phyloP scores from a whole-genome alignment of 306 rosid species.

The Rubus parviflorus region DNA sequence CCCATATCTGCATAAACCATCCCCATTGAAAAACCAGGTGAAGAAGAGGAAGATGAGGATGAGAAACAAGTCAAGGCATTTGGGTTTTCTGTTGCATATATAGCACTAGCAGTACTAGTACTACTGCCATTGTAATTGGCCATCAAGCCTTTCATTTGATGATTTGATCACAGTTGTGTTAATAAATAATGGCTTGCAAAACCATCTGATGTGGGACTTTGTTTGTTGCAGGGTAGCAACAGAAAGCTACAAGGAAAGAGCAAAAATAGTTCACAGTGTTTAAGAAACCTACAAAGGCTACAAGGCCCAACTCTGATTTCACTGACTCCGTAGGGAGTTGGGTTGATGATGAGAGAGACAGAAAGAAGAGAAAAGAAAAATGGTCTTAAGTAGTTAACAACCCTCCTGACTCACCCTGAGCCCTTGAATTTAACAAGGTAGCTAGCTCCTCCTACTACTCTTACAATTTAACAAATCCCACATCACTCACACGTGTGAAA shows the following conservation, averaged over 20 bases:
- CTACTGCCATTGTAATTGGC: conserved; percentile 21
- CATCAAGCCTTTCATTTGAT: conserved; percentile 47
- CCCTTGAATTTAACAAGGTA: conserved; percentile 38
- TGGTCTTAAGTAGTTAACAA: conserved; percentile 49
- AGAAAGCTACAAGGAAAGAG: conserved; percentile 27
- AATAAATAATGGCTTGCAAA: conserved; percentile 17
- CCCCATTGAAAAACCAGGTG: conserved; percentile 41
- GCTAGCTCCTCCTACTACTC: conserved; percentile 19
- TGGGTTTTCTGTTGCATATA: conserved; percentile 35
- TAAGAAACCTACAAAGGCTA: conserved; percentile 30
- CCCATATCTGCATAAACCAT: conserved; percentile 64
- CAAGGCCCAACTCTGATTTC: conserved; percentile 19
- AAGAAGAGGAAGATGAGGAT: conserved; percentile 28
- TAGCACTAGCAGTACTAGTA: neutral
- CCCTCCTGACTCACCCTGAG: conserved; percentile 45
- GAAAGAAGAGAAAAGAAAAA: conserved; percentile 19
- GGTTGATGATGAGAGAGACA: neutral
- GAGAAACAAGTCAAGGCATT: conserved; percentile 29
- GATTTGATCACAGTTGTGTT: conserved; percentile 22
- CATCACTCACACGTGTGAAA: conserved; percentile 66
- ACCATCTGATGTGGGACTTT: conserved; percentile 7
- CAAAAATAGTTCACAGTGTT: conserved; percentile 32
- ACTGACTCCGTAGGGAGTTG: conserved; percentile 19
- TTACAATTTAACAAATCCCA: conserved; percentile 26
- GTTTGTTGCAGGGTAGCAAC: conserved; percentile 13